Conservation (phyloP, 2,329 filamentous ascomycete species). For the Colletotrichum phormii region DNA sequence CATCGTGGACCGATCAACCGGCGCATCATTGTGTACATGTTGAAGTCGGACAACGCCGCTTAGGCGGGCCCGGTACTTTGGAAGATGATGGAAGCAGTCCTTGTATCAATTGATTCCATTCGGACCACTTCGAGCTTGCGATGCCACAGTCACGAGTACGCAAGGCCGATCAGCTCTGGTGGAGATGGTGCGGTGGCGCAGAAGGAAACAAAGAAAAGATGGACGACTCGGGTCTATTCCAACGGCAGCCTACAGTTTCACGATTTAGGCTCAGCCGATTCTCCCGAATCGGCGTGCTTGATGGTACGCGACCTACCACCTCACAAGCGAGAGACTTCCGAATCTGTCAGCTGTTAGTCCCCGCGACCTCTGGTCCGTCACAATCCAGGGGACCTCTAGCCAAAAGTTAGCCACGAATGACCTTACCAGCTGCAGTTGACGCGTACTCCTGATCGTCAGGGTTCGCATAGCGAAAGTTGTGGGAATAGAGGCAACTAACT, state of each 20-base stretch:
- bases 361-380: background rate
- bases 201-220: constrained; percentile 6
- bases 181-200: background rate
- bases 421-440: background rate
- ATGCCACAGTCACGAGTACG: background rate
- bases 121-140: background rate
- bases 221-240: background rate
- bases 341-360: background rate
- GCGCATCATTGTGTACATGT: background rate
- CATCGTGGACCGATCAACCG: background rate
- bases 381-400: too few species aligned
- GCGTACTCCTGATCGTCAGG: background rate
- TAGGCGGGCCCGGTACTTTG: background rate
- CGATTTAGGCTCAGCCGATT: background rate
- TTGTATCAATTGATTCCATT: background rate
- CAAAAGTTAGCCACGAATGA: background rate
- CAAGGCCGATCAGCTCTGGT: background rate
- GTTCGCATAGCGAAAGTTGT: background rate
- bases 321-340: background rate
- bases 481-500: background rate
- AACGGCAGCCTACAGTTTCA: constrained; percentile 7
- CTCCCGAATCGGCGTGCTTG: constrained; percentile 4
- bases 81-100: background rate
- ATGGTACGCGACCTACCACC: background rate
- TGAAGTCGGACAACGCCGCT: background rate